Conservation (phyloP, 73 alveolate species). For the Paramecium pentaurelia region DNA sequence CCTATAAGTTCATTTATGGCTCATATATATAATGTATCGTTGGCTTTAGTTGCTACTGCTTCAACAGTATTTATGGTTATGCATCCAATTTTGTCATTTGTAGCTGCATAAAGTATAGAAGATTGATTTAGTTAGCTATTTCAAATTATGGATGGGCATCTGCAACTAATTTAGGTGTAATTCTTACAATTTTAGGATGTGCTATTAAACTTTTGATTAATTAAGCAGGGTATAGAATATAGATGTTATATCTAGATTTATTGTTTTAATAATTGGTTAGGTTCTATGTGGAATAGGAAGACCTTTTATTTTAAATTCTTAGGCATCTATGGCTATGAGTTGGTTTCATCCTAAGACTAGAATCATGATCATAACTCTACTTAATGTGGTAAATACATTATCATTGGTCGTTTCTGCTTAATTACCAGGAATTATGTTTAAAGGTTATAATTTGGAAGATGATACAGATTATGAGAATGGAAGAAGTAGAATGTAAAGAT, state of each 20-base stretch:
- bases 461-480: not conserved
- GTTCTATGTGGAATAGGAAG: conserved; percentile 49
- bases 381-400: not conserved
- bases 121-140: not conserved
- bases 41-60: not conserved
- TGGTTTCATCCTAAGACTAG: conserved; percentile 27
- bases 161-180: conserved; percentile 12
- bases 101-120: not conserved
- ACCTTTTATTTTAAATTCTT: conserved; percentile 31
- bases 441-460: not conserved
- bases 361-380: not conserved
- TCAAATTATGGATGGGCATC: conserved; percentile 6
- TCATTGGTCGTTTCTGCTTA: not conserved
- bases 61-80: not conserved
- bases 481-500: not conserved
- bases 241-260: not conserved
- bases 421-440: not conserved
- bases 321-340: conserved; percentile 34
- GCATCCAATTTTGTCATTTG: conserved; percentile 33
- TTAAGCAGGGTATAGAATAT: conserved; percentile 1
- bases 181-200: not conserved
- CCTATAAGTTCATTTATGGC: not conserved
- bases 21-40: not conserved
- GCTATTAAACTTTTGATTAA: not conserved
- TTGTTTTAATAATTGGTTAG: not conserved